These are phyloP conservation scores for Kalanchoe fedtschenkoi DNA, from an alignment of 164 flowering plant species.

Conservation along the genomic window DNA sequence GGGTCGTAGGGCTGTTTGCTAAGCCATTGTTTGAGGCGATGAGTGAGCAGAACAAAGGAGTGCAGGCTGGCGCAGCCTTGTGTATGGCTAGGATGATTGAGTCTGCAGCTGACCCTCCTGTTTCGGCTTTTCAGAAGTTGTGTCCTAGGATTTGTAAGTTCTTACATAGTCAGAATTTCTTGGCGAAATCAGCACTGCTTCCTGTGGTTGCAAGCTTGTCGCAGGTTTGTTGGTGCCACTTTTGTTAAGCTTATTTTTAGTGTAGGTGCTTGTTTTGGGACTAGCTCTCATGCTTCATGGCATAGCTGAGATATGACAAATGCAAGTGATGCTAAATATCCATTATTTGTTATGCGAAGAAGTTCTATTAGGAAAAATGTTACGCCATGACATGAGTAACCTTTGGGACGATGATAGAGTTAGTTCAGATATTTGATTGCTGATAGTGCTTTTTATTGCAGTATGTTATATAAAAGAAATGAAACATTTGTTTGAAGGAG, in stretches of 20 bases:
- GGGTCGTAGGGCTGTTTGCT: conserved; percentile 58
- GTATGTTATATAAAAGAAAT: neutral
- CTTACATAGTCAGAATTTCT: conserved; percentile 51
- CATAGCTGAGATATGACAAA: neutral
- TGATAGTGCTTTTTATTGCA: no score
- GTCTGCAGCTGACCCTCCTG: conserved; percentile 43
- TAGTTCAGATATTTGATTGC: no score
- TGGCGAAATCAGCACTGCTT: conserved; percentile 63
- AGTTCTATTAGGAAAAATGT: no score
- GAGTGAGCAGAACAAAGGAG: conserved; percentile 72
- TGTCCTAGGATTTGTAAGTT: conserved; percentile 71
- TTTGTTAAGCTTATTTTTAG: neutral
- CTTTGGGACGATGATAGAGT: no score
- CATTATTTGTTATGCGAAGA: no score
- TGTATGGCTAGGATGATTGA: conserved; percentile 86
- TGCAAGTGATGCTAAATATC: no score
- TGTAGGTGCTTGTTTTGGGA: neutral
- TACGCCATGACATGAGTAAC: no score
- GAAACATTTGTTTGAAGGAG: neutral
- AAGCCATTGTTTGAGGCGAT: conserved; percentile 90
- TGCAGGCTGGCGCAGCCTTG: conserved; percentile 75
- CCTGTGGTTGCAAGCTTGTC: conserved; percentile 62
- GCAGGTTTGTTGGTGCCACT: conserved; percentile 42
- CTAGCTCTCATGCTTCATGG: neutral
- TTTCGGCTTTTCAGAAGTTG: conserved; percentile 61